phyloP scores from a whole-genome alignment of 768 basidiomycete genomes.

The Boletus huronensis region DNA sequence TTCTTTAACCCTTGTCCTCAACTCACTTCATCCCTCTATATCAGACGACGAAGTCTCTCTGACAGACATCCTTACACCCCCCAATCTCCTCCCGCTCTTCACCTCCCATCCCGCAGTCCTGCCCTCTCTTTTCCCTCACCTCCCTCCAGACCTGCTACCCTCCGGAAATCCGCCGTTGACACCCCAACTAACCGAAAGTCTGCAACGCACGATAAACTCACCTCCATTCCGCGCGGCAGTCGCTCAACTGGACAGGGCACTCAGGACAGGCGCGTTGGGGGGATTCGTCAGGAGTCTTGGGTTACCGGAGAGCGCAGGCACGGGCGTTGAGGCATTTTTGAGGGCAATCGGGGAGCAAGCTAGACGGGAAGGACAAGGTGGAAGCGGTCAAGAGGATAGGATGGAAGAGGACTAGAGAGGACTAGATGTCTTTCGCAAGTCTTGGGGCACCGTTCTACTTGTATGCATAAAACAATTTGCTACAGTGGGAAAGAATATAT shows the following conservation, averaged over 20 bases:
- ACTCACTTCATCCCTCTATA: constrained; percentile 2
- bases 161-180: constrained; percentile 47
- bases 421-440: constrained; percentile 35
- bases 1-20: background rate
- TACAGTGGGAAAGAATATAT: background rate
- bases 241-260: constrained; percentile 76
- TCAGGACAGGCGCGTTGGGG: constrained; percentile 76
- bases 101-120: constrained; percentile 65
- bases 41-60: constrained; percentile 54
- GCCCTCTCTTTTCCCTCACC: constrained; percentile 69
- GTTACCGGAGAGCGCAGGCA: constrained; percentile 81
- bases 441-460: background rate
- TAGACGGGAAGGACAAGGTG: constrained; percentile 39
- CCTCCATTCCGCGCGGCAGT: constrained; percentile 83
- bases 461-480: background rate
- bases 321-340: constrained; percentile 74
- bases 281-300: constrained; percentile 75
- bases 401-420: constrained; percentile 87
- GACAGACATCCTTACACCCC: constrained; percentile 70
- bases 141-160: constrained; percentile 72
- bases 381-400: constrained; percentile 37
- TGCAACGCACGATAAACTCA: constrained; percentile 74
- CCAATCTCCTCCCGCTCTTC: constrained; percentile 72
- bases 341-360: constrained; percentile 77
- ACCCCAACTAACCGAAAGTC: constrained; percentile 42